Conservation (phyloP, 345 rosid genomes). For the Populus euphratica region DNA sequence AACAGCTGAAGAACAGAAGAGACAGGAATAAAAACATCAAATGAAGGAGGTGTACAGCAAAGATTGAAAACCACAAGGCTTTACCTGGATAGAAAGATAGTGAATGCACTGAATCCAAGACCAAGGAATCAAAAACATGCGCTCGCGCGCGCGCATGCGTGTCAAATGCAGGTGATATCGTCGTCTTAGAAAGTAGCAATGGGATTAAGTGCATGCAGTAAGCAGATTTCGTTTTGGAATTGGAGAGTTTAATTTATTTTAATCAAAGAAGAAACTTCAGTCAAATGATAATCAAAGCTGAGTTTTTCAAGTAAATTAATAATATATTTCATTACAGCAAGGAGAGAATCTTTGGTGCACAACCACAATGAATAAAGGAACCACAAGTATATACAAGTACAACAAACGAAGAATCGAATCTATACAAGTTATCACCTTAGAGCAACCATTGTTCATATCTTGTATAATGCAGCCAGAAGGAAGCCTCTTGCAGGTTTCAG, state of each 20-base stretch:
- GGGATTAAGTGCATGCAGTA: conserved; percentile 18
- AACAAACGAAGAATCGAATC: background rate
- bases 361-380: background rate
- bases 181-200: conserved; percentile 6
- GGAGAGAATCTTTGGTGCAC: background rate
- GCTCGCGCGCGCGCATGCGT: no score
- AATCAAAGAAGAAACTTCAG: conserved; percentile 21
- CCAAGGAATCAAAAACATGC: conserved; percentile 15
- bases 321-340: conserved; percentile 4
- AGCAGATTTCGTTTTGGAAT: conserved; percentile 29
- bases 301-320: conserved; percentile 30
- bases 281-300: conserved; percentile 31
- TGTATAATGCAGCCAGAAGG: conserved; percentile 79
- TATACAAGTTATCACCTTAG: conserved; percentile 45
- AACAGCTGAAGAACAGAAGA: conserved; percentile 12
- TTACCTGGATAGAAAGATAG: conserved; percentile 3
- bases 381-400: background rate
- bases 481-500: conserved; percentile 43
- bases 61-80: conserved; percentile 24
- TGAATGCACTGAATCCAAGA: background rate
- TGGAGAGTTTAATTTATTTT: conserved; percentile 13
- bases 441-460: conserved; percentile 59
- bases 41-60: conserved; percentile 27
- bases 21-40: conserved; percentile 47
- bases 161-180: conserved; percentile 16